Conservation (phyloP, 306 rosid species). For the Alnus rubra region DNA sequence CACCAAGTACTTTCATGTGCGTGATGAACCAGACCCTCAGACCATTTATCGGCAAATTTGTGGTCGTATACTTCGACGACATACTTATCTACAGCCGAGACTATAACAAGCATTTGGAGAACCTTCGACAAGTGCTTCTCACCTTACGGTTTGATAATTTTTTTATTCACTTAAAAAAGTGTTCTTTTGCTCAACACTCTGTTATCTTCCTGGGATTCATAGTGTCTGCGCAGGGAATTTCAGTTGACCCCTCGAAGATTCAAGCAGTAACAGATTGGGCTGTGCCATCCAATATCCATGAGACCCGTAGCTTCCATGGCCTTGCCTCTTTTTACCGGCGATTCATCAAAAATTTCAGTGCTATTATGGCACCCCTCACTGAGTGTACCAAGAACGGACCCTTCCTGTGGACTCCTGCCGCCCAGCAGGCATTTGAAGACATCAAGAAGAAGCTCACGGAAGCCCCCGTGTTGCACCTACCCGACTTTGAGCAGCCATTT, state of each 20-base stretch:
- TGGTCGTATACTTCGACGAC: too few relatives aligned
- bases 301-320: background rate
- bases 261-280: background rate
- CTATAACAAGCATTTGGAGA: background rate
- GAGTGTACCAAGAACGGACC: background rate
- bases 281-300: too few relatives aligned
- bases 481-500: too few relatives aligned
- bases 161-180: background rate
- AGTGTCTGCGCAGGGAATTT: background rate
- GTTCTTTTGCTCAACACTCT: background rate
- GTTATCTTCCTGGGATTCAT: background rate
- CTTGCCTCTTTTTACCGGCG: background rate
- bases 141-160: background rate
- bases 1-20: too few relatives aligned
- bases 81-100: background rate
- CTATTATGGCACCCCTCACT: background rate
- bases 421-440: background rate
- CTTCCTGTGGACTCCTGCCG: background rate
- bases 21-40: too few relatives aligned
- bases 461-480: background rate
- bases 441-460: background rate
- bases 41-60: too few relatives aligned
- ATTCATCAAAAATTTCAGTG: background rate
- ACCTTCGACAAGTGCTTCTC: background rate
- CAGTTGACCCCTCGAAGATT: background rate